These are phyloP conservation scores for Clonostachys chloroleuca DNA, from an alignment of 2,329 filamentous ascomycete species.

Conservation along the genomic window DNA sequence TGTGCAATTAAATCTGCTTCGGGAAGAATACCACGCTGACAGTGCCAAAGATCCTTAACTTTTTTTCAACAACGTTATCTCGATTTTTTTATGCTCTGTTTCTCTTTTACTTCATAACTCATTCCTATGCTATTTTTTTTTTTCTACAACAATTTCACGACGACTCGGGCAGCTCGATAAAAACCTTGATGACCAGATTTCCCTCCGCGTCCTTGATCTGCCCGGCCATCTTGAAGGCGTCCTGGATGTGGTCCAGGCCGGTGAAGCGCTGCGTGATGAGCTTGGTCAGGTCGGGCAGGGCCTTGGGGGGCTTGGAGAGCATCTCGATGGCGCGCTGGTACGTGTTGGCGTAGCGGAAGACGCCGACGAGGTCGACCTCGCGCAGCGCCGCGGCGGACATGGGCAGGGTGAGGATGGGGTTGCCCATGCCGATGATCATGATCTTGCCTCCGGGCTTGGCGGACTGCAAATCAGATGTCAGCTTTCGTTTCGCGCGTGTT, in stretches of 20 bases:
- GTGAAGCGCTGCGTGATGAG: conserved; percentile 68
- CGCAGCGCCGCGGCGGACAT: conserved; percentile 64
- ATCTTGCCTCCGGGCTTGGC: conserved; percentile 65
- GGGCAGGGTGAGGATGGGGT: conserved; percentile 64
- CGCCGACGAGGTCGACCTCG: conserved; percentile 67
- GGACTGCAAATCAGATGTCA: conserved; percentile 23
- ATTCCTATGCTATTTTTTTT: no score
- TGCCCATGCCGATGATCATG: conserved; percentile 70
- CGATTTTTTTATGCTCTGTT: no score
- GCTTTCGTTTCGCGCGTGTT: no score
- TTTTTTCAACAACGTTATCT: no score
- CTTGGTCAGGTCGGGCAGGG: conserved; percentile 60
- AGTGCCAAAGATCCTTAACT: no score
- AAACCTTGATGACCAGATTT: conserved; percentile 70
- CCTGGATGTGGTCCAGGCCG: conserved; percentile 57
- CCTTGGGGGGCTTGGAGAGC: conserved; percentile 38
- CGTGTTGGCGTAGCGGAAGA: conserved; percentile 72
- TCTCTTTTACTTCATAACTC: no score
- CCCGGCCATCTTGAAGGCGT: conserved; percentile 70
- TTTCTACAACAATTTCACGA: no score
- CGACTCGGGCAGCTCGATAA: conserved; percentile 40
- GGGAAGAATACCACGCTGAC: no score
- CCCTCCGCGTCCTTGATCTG: conserved; percentile 66
- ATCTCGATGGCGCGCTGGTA: conserved; percentile 52
- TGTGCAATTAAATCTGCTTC: no score